phyloP scores from a whole-genome alignment of 495 filamentous ascomycete genomes.

The Talaromyces adpressus region DNA sequence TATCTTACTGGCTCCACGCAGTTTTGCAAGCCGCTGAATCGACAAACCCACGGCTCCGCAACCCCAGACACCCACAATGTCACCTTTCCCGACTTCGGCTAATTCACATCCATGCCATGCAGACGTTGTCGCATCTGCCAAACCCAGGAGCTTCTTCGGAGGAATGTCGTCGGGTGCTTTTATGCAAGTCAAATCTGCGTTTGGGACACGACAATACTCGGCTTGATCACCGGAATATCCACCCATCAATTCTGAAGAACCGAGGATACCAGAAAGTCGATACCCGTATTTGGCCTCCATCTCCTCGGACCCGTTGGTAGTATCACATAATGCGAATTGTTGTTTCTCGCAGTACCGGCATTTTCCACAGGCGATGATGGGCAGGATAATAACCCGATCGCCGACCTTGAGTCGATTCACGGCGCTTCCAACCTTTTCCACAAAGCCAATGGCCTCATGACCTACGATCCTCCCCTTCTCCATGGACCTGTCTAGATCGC shows the following conservation, averaged over 20 bases:
- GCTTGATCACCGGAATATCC: conserved; percentile 61
- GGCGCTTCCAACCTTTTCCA: conserved; percentile 24
- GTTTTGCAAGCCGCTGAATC: conserved; percentile 17
- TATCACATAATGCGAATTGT: conserved; percentile 61
- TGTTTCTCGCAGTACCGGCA: conserved; percentile 22
- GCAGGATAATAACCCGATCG: conserved; percentile 29
- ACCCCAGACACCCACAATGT: conserved; percentile 38
- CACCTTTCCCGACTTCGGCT: conserved; percentile 26
- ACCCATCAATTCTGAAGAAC: conserved; percentile 47
- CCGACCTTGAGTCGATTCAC: conserved; percentile 22
- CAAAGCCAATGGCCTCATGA: conserved; percentile 33
- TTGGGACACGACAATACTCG: conserved; percentile 32
- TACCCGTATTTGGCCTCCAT: conserved; percentile 52
- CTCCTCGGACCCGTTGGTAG: conserved; percentile 56
- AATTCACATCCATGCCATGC: conserved; percentile 29
- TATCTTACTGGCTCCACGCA: conserved; percentile 22
- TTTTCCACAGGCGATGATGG: conserved; percentile 61
- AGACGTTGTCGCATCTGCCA: conserved; percentile 29
- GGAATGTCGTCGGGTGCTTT: conserved; percentile 48
- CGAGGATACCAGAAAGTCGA: conserved; percentile 20
- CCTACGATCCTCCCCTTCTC: conserved; percentile 62
- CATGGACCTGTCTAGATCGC: conserved; percentile 18
- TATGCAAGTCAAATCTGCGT: conserved; percentile 29
- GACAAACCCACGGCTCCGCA: conserved; percentile 26
- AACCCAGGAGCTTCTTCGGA: conserved; percentile 26